Conservation (phyloP, 305 asterid species). For the Solanum hybrid region DNA sequence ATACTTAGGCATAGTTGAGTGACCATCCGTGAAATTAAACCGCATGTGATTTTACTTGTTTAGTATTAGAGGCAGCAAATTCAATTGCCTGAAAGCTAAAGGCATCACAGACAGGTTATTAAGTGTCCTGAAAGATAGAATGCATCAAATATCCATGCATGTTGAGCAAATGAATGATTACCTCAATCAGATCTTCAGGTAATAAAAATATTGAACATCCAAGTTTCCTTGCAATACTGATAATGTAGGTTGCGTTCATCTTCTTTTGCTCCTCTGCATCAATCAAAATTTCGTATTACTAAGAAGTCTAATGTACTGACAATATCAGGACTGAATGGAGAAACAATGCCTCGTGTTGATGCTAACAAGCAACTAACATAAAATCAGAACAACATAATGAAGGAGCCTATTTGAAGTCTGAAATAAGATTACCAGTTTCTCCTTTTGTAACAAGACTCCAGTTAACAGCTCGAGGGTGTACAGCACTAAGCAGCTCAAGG, state of each 20-base stretch:
- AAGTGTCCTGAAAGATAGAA: neutral
- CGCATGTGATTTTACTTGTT: neutral
- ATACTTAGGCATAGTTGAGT: neutral
- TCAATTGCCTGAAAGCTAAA: neutral
- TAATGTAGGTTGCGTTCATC: slow-evolving; percentile 72
- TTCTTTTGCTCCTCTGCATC: slow-evolving; percentile 58
- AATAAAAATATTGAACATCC: slow-evolving; percentile 82
- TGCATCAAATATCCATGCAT: neutral
- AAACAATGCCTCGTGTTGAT: neutral
- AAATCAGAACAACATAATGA: neutral
- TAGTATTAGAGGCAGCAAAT: neutral
- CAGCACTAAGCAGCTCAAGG: slow-evolving; percentile 90
- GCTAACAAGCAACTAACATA: neutral
- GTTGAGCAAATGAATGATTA: slow-evolving; percentile 9
- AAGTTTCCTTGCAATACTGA: slow-evolving; percentile 74
- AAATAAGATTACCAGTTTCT: slow-evolving; percentile 35
- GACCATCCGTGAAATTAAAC: neutral
- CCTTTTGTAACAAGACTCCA: slow-evolving; percentile 98
- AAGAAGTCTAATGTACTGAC: neutral
- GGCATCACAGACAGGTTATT: neutral
- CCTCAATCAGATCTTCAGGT: slow-evolving; percentile 79
- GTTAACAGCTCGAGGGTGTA: slow-evolving; percentile 89
- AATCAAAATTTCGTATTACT: neutral
- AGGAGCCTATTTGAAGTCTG: neutral
- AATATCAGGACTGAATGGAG: neutral